These are phyloP conservation scores for Chaetomium strumarium DNA, from an alignment of 2,329 filamentous ascomycete genomes.

Conservation along the genomic window DNA sequence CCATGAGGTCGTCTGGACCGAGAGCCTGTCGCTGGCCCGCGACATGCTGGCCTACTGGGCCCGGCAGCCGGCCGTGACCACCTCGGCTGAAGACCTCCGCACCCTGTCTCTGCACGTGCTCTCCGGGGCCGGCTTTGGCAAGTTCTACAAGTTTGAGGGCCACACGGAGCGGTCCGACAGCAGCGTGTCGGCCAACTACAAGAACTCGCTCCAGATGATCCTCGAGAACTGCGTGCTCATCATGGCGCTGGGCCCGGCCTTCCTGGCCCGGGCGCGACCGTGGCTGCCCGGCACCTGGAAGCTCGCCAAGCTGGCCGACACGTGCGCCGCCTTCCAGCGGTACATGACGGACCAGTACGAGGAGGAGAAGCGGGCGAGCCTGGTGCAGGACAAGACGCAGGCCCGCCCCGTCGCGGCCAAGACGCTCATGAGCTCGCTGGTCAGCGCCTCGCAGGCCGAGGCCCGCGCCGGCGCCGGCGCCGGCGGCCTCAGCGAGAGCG, in stretches of 20 bases:
- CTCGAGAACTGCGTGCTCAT: neutral
- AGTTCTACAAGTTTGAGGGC: neutral
- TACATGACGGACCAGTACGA: neutral
- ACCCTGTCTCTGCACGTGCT: neutral
- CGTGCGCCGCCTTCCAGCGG: neutral
- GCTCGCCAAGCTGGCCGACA: neutral
- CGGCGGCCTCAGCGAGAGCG: constrained; percentile 31
- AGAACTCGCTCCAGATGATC: too few species aligned
- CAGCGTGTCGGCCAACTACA: neutral
- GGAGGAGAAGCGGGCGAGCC: neutral
- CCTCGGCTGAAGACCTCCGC: neutral
- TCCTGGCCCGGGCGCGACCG: neutral
- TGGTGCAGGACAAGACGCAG: too few species aligned
- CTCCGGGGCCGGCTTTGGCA: neutral
- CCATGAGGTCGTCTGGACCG: constrained; percentile 28
- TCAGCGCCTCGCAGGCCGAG: constrained; percentile 9
- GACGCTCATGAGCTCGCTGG: constrained; percentile 13
- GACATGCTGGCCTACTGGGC: neutral
- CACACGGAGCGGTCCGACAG: neutral
- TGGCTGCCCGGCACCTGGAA: neutral
- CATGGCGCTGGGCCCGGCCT: neutral
- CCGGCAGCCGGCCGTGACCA: neutral
- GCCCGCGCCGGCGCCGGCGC: too few species aligned
- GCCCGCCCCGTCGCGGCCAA: neutral
- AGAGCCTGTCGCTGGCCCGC: too few species aligned